Conservation (phyloP, 371 early-diverging fungal species). For the Syncephalastrum sp. region DNA sequence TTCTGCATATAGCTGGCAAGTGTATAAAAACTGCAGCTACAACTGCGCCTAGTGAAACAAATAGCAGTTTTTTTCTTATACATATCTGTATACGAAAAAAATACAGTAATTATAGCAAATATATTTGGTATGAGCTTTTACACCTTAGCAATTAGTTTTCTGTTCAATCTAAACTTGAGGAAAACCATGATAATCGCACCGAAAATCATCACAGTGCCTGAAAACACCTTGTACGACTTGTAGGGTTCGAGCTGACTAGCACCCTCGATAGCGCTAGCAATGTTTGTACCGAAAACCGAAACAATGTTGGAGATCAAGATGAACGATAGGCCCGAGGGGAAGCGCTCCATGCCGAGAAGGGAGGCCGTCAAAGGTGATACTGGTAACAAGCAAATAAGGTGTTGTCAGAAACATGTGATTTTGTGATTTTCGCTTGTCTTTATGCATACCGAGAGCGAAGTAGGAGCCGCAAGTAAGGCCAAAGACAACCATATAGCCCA, state of each 20-base stretch:
- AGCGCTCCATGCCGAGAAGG: constrained; percentile 31
- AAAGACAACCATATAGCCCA: constrained; percentile 38
- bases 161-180: constrained; percentile 26
- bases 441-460: constrained; percentile 26
- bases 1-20: too few relatives aligned
- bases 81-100: too few relatives aligned
- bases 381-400: constrained; percentile 2
- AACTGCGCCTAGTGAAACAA: too few relatives aligned
- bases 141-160: constrained; percentile 12
- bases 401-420: not conserved
- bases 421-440: not conserved
- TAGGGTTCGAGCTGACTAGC: constrained; percentile 20
- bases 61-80: too few relatives aligned
- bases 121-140: not conserved
- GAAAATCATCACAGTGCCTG: constrained; percentile 24
- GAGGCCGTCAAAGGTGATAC: constrained; percentile 39
- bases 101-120: too few relatives aligned
- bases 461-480: constrained; percentile 43
- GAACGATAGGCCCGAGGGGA: constrained; percentile 35
- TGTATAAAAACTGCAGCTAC: too few relatives aligned
- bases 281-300: constrained; percentile 36
- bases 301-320: constrained; percentile 28
- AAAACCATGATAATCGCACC: constrained; percentile 28
- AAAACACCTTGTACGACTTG: constrained; percentile 34
- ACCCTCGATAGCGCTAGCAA: constrained; percentile 34